Conservation (phyloP, 2,329 filamentous ascomycete genomes). For the Fusarium napiforme region DNA sequence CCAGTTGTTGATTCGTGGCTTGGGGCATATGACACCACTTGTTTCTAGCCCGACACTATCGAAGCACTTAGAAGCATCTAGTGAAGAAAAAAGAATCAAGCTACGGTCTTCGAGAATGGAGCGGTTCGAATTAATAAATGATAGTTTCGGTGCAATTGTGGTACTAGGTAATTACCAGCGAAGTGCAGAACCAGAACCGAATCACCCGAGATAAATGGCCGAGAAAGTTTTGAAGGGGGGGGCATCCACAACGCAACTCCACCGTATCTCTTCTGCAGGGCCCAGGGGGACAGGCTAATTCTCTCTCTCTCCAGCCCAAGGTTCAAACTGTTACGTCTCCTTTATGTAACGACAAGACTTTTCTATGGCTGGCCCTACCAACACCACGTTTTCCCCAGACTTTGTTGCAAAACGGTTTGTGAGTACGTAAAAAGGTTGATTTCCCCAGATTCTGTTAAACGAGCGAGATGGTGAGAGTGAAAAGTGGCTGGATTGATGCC, state of each 20-base stretch:
- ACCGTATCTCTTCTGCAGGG: neutral
- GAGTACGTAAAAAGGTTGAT: neutral
- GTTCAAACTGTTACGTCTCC: conserved; percentile 38
- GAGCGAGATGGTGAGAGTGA: neutral
- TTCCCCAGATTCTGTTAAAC: conserved; percentile 28
- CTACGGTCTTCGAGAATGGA: neutral
- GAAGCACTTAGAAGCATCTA: neutral
- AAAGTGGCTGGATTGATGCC: neutral
- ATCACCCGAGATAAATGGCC: conserved; percentile 3
- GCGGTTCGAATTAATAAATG: neutral
- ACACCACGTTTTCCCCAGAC: conserved; percentile 38
- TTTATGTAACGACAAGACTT: conserved; percentile 41
- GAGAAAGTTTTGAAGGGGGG: neutral
- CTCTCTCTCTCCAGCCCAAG: neutral
- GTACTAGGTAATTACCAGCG: neutral
- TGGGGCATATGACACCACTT: neutral
- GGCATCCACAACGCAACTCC: neutral
- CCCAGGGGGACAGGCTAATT: neutral
- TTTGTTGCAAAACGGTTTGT: conserved; percentile 3
- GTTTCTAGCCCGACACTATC: neutral
- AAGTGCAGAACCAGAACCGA: neutral
- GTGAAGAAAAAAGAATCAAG: neutral
- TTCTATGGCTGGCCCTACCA: conserved; percentile 35
- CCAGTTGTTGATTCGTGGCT: neutral
- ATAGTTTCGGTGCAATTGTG: neutral